Conservation (phyloP, 441 rosid species). For the Aquilaria agallochum region DNA sequence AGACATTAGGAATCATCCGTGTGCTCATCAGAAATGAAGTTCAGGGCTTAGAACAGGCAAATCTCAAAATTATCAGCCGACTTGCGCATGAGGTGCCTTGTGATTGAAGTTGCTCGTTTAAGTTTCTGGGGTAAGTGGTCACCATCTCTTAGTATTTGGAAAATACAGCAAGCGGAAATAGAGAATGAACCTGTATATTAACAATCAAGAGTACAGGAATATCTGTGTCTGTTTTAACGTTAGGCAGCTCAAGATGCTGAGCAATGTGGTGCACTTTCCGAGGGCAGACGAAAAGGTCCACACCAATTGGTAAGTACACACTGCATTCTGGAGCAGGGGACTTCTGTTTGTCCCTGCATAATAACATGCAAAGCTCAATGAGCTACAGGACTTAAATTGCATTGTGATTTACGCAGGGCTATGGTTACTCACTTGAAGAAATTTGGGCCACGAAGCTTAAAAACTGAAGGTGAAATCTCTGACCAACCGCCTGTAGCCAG, state of each 20-base stretch:
- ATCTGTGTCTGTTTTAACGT: slow-evolving; percentile 32
- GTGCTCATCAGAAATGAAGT: too few relatives aligned
- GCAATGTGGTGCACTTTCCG: slow-evolving; percentile 75
- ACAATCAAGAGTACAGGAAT: slow-evolving; percentile 58
- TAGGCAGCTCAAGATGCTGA: slow-evolving; percentile 73
- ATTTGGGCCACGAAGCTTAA: slow-evolving; percentile 70
- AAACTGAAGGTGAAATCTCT: slow-evolving; percentile 59
- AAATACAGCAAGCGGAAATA: not conserved
- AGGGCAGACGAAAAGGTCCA: slow-evolving; percentile 59
- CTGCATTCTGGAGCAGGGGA: slow-evolving; percentile 51
- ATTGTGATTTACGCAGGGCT: not conserved
- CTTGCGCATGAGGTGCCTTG: too few relatives aligned
- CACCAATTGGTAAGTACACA: slow-evolving; percentile 67
- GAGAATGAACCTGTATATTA: slow-evolving; percentile 55
- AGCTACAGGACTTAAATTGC: too few relatives aligned
- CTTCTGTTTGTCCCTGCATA: slow-evolving; percentile 70
- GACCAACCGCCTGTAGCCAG: slow-evolving; percentile 65
- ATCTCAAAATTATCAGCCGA: too few relatives aligned
- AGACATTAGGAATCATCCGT: too few relatives aligned
- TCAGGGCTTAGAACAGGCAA: too few relatives aligned
- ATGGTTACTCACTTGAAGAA: slow-evolving; percentile 51
- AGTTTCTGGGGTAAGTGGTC: too few relatives aligned
- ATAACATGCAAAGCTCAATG: not conserved
- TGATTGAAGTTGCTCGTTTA: too few relatives aligned
- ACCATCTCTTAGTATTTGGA: too few relatives aligned